Conservation (phyloP, 768 basidiomycete genomes). For the Leccinellum rugosiceps region DNA sequence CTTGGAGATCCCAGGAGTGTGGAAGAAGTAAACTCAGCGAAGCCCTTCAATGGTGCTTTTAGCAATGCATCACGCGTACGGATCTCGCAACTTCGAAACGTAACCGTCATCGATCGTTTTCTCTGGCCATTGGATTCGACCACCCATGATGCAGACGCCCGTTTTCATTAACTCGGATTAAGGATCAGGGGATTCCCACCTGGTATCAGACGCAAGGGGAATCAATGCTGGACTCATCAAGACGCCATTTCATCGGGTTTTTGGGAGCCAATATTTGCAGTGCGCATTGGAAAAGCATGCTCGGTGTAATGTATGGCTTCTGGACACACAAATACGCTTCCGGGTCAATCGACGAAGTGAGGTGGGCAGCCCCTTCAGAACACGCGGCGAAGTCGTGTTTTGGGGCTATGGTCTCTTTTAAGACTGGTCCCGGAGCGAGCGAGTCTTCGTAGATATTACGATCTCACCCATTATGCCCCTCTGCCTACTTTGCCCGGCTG, state of each 20-base stretch:
- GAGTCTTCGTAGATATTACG: slow-evolving; percentile 11
- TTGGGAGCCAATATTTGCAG: slow-evolving; percentile 8
- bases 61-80: background rate
- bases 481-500: slow-evolving; percentile 23
- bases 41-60: background rate
- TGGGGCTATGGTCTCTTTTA: slow-evolving; percentile 32
- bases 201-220: background rate
- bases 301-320: slow-evolving; percentile 14
- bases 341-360: slow-evolving; percentile 20
- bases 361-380: slow-evolving; percentile 26
- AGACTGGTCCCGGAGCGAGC: slow-evolving; percentile 18
- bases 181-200: slow-evolving; percentile 23
- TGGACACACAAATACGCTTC: slow-evolving; percentile 21
- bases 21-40: background rate
- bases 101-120: background rate
- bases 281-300: slow-evolving; percentile 27
- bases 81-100: background rate
- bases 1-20: background rate
- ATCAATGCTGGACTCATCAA: background rate
- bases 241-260: slow-evolving; percentile 3
- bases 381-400: slow-evolving; percentile 33
- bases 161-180: slow-evolving; percentile 20
- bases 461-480: slow-evolving; percentile 22
- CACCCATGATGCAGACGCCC: slow-evolving; percentile 4
- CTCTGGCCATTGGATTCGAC: background rate